Conservation (phyloP, 2,329 filamentous ascomycete species). For the Zymoseptoria pseudotritici region DNA sequence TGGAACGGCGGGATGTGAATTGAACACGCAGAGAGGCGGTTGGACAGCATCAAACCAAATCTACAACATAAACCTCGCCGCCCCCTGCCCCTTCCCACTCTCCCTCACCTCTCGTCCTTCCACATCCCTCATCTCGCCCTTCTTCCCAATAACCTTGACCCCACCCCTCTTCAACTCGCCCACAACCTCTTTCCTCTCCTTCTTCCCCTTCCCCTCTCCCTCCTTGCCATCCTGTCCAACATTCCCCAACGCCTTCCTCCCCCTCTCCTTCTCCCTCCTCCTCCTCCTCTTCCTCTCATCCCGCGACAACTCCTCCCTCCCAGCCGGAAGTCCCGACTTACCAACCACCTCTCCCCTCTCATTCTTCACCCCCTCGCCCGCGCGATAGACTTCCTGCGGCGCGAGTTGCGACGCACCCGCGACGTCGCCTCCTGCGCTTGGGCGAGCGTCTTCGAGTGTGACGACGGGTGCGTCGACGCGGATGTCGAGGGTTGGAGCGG, state of each 20-base stretch:
- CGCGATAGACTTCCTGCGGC: conserved; percentile 87
- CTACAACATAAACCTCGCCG: conserved; percentile 26
- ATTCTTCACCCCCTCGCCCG: conserved; percentile 55
- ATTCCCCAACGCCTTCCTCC: conserved; percentile 58
- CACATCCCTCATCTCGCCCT: conserved; percentile 76
- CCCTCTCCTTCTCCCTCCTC: conserved; percentile 72
- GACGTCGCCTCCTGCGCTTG: conserved; percentile 69
- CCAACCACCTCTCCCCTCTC: conserved; percentile 60
- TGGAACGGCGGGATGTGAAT: too few relatives aligned
- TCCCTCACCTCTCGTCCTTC: conserved; percentile 64
- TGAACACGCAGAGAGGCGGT: neutral
- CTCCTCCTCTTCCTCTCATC: conserved; percentile 71
- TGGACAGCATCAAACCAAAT: too few relatives aligned
- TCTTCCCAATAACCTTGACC: conserved; percentile 86
- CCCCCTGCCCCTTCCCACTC: conserved; percentile 19
- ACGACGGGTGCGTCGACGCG: conserved; percentile 87
- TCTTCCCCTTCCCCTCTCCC: conserved; percentile 36
- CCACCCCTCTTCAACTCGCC: conserved; percentile 72
- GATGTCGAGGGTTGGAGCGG: conserved; percentile 73
- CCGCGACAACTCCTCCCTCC: conserved; percentile 76
- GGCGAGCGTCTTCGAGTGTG: conserved; percentile 90
- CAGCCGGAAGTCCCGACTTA: conserved; percentile 69
- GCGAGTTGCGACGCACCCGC: conserved; percentile 67
- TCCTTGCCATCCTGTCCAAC: conserved; percentile 32
- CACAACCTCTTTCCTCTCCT: conserved; percentile 51